Percentiles rank a stretch among this genome's conserved stretches.
Conservation (phyloP, 2,329 filamentous ascomycete genomes). For the Fusarium buharicum region DNA sequence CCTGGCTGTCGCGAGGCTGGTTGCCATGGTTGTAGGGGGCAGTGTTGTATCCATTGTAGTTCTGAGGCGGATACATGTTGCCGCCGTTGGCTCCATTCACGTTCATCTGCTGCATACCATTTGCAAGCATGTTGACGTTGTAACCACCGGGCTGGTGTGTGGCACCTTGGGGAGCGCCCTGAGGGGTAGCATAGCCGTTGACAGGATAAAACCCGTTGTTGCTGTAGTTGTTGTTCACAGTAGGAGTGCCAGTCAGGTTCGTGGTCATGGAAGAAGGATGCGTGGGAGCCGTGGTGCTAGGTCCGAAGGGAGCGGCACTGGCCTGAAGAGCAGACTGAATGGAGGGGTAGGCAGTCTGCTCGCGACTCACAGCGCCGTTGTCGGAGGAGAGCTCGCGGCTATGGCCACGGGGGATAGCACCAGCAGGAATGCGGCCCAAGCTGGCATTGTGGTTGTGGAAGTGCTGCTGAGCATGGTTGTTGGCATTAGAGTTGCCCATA, state of each 20-base stretch:
- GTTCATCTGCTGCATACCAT: constrained; percentile 75
- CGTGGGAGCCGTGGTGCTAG: constrained; percentile 55
- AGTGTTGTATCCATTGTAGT: constrained; percentile 66
- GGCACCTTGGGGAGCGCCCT: constrained; percentile 36
- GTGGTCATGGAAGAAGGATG: constrained; percentile 45
- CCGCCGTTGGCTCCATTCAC: constrained; percentile 58
- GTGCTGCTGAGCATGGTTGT: constrained; percentile 70
- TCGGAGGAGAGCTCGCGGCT: constrained; percentile 75
- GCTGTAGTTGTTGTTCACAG: constrained; percentile 47
- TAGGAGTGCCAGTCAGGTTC: constrained; percentile 39
- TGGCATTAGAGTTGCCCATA: constrained; percentile 58
- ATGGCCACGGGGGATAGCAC: constrained; percentile 73
- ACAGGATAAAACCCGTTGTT: constrained; percentile 49
- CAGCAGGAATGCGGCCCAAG: constrained; percentile 79
- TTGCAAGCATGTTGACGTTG: constrained; percentile 65
- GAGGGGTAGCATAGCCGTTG: constrained; percentile 47
- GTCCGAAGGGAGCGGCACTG: constrained; percentile 81
- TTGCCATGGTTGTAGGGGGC: constrained; percentile 61
- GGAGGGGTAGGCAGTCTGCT: constrained; percentile 65
- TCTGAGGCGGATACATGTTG: constrained; percentile 65
- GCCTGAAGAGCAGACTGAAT: constrained; percentile 81
- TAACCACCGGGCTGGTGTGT: constrained; percentile 44
- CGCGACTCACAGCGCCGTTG: constrained; percentile 54
- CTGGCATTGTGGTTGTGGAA: constrained; percentile 84
- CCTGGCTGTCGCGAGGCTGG: constrained; percentile 77